Percentiles rank a stretch among this genome's conserved stretches.
These are phyloP conservation scores for Starmerella scarabaei DNA, from an alignment of 805 yeast genomes.

Conservation along the genomic window DNA sequence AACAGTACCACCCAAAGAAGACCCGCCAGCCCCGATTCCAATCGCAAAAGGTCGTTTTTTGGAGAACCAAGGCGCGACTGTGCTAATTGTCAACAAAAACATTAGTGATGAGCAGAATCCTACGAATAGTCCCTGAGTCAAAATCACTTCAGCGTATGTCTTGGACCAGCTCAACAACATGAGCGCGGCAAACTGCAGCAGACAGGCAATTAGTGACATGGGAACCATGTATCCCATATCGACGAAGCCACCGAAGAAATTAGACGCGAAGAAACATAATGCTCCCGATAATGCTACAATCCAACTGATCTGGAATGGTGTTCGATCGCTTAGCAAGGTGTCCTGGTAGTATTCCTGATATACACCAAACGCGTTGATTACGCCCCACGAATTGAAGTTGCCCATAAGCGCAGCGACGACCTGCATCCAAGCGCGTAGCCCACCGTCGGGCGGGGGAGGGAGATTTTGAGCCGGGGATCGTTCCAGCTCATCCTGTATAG, in stretches of 20 bases:
- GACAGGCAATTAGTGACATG: conserved; percentile 20
- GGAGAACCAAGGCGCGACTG: conserved; percentile 36
- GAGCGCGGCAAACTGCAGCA: conserved; percentile 21
- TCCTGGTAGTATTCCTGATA: conserved; percentile 20
- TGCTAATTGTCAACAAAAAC: conserved; percentile 35
- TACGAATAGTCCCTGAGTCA: conserved; percentile 39
- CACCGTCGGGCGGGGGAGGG: conserved; percentile 23
- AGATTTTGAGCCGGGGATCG: background rate
- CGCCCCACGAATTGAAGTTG: conserved; percentile 21
- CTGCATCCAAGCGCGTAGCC: conserved; percentile 22
- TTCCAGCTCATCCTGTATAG: no score
- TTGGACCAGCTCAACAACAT: conserved; percentile 29
- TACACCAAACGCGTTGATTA: conserved; percentile 21
- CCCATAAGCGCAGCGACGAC: conserved; percentile 20
- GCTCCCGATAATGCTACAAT: conserved; percentile 17
- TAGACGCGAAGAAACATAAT: conserved; percentile 14
- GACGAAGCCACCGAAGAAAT: conserved; percentile 24
- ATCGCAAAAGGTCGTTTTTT: conserved; percentile 34
- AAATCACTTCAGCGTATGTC: conserved; percentile 38
- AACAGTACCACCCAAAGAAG: conserved; percentile 39
- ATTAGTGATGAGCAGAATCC: conserved; percentile 35
- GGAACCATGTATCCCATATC: conserved; percentile 23
- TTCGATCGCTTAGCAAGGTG: conserved; percentile 2
- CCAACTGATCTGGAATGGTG: conserved; percentile 21
- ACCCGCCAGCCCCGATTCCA: conserved; percentile 38